Evolutionary conservation across 106 monocot genomes (phyloP), one percentile per base, ranked within the genome.

Genomic region (Apostasia ramifera): DNA sequence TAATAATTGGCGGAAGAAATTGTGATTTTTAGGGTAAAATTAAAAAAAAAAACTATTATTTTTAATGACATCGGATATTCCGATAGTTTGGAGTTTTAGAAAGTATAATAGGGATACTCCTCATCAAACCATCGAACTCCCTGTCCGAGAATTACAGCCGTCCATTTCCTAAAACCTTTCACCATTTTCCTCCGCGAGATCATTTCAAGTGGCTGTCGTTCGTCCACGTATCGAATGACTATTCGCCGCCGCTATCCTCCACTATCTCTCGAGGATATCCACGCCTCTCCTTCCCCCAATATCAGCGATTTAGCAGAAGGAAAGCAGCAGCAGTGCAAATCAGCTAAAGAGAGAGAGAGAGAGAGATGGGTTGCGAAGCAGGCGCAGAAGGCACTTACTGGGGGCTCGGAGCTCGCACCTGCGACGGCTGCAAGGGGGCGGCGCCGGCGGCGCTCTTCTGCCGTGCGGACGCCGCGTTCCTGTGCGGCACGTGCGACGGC

Each of bases 401-500:
- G 71, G 61, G 61, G 1, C 14, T 71, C 0, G 40, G 50, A 7
- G 15, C 61, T 1, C 60, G 41, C 6, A 2, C 50, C 3, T 62
- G 71, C 61, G 71, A 71, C 52, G 60, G 51, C 38, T 71, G 71
- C 71, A 61, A 57, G 42, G 64, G 64, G 1, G 4, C 48, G 6
- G 57, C 70, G 2, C 9, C 70, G 4, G 43, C 70, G 8, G 9
- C 59, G 15, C 39, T 70, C 9, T 70, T 59, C 59, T 70, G 70
- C 61, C 61, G 61, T 2, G 42, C 71, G 7, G 71, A 71, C 42
- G 48, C 71, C 1, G 60, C 71, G 12, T 71, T 71, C 52, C 71
- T 71, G n/a, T 71, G 71, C 51, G 71, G 42, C 52, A 15, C 41
- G 2, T 71, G 61, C 61, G 70, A 70, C 15, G 46, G 48, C 2